Evolutionary conservation across 2,329 filamentous ascomycete species (phyloP), one percentile per base, ranked within the genome.

Genomic region (Penicillium brasilianum): DNA sequence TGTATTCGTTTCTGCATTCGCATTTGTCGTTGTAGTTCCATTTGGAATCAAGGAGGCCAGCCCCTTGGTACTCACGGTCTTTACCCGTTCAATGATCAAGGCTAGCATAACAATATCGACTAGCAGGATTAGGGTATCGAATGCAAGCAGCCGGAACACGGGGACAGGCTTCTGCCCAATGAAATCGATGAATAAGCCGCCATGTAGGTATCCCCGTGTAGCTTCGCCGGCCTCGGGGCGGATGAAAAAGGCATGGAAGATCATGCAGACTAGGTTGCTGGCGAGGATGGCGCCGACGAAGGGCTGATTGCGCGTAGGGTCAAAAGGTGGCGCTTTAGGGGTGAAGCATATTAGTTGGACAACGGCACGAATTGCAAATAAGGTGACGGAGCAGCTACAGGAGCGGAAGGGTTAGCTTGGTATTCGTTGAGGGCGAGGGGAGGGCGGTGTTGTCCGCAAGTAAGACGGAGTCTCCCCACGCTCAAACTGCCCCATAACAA

Each of bases 151-250:
- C 64, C 81, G 80, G 51, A 82, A 71, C 69, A 83, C 84, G 56
- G 84, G 82, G 3, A 83, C 81, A 2, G 86, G 85, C 2, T 82
- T 80, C 72, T 88, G 85, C 16, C 87, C 87, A 56, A 89, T 84
- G 69, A 89, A 88, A 73, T 89, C 87, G 69, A 89, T 86, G 66
- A 87, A 81, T 53, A 88, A 66, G 2, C 87, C 85, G 6, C 87
- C 87, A 69, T 88, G 85, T 13, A 88, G 76, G 70, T 88, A 88
- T 18, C 80, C 81, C 32, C 84, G 71, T 4, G 77, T 78, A 53
- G 79, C 77, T 65, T 85, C 84, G 6, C 81, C 82, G n/a, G 78
- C 79, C 58, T 82, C 74, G 6, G 87, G 80, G 43, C 83, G 77
- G 18, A 78, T 78, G 62, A 81, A 79, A 69, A 88, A 82, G 46